phyloP scores from a whole-genome alignment of 148 eudicot genomes.

The Rhododendron henanense region DNA sequence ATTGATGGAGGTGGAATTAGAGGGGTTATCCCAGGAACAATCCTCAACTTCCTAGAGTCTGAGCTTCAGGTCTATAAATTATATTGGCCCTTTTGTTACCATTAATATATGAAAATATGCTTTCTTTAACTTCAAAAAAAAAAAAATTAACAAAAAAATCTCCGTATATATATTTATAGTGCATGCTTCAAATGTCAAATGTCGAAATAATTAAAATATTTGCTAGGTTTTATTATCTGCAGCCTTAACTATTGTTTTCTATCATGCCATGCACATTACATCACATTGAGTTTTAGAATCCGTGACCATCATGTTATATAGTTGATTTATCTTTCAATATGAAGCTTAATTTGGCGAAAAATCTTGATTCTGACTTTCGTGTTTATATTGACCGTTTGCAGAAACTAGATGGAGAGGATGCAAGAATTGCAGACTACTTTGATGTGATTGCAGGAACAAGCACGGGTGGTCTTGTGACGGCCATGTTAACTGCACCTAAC shows the following conservation, averaged over 20 bases:
- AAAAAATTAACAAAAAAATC: too few relatives aligned
- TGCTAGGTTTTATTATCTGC: background rate
- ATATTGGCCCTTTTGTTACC: too few relatives aligned
- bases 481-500: slow-evolving; percentile 12
- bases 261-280: background rate
- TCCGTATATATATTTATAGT: background rate
- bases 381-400: background rate
- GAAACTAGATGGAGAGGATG: slow-evolving; percentile 15
- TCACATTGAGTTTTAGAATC: background rate
- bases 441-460: slow-evolving; percentile 14
- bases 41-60: slow-evolving; percentile 13
- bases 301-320: background rate
- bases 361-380: background rate
- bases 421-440: slow-evolving; percentile 18
- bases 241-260: background rate
- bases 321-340: background rate
- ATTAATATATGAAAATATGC: too few relatives aligned
- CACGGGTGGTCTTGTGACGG: slow-evolving; percentile 14
- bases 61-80: slow-evolving; percentile 18
- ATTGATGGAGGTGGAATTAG: slow-evolving; percentile 28
- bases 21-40: slow-evolving; percentile 21
- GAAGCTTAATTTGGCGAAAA: background rate
- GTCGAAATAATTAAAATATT: background rate
- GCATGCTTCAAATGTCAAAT: background rate
- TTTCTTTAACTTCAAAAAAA: background rate